Evolutionary conservation across 2,329 filamentous ascomycete genomes (phyloP).

Genomic region (Spiromastix sp.): DNA sequence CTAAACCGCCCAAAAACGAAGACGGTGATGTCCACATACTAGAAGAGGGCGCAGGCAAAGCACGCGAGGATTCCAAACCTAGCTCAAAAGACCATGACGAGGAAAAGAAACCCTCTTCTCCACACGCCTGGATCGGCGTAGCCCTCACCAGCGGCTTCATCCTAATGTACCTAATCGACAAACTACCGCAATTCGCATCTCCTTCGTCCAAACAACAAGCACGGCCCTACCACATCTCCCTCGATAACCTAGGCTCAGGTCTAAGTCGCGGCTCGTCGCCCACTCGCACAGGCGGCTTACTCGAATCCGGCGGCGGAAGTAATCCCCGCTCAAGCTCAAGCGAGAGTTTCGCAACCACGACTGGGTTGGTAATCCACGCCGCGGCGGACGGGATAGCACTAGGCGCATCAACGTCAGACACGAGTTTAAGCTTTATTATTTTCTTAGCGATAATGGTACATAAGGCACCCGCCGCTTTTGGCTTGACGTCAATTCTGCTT

Average conservation of each 20-base stretch:
- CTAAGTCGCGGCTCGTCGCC: conserved; percentile 35
- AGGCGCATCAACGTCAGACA: conserved; percentile 75
- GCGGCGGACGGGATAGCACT: conserved; percentile 92
- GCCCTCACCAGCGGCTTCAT: conserved; percentile 82
- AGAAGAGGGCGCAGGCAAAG: conserved; percentile 1
- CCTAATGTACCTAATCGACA: conserved; percentile 93
- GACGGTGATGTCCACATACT: not conserved
- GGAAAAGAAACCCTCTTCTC: conserved; percentile 38
- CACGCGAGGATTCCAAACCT: conserved; percentile 20
- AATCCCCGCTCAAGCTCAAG: conserved; percentile 17
- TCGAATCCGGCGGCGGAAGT: conserved; percentile 22
- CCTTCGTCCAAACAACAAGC: conserved; percentile 55
- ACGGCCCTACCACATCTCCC: conserved; percentile 71
- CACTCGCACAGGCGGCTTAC: conserved; percentile 27
- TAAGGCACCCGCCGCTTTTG: conserved; percentile 92
- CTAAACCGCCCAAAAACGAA: not conserved
- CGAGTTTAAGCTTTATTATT: conserved; percentile 75
- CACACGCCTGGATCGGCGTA: conserved; percentile 73
- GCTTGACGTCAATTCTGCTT: conserved; percentile 77
- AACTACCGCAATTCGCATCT: conserved; percentile 62
- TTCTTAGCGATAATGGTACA: conserved; percentile 97
- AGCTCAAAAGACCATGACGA: conserved; percentile 31
- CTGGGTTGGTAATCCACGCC: conserved; percentile 90
- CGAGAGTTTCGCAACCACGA: conserved; percentile 66
- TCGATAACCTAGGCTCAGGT: conserved; percentile 63